Conservation (phyloP, 208 protist species). For the Trypanosoma caninum region DNA sequence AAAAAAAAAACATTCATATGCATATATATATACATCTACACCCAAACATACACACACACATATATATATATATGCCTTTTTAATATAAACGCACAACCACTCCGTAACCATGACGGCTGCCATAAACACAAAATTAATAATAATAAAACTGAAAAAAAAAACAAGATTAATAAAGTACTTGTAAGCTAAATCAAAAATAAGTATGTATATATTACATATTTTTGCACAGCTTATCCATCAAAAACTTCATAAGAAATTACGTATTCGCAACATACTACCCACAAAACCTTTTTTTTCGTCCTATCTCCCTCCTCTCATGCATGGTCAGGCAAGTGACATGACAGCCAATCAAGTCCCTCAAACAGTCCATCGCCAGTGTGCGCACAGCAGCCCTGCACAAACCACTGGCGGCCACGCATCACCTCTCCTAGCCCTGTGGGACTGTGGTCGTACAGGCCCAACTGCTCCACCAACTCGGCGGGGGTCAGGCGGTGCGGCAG, state of each 20-base stretch:
- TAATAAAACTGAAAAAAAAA: no score
- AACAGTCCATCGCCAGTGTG: constrained; percentile 95
- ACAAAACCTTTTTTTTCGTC: no score
- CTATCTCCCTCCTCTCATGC: background rate
- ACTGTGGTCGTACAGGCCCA: constrained; percentile 45
- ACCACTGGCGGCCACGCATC: constrained; percentile 80
- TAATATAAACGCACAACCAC: no score
- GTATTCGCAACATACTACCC: no score
- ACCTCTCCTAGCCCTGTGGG: constrained; percentile 28
- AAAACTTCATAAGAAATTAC: no score
- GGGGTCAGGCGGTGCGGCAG: constrained; percentile 64
- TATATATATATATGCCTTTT: background rate
- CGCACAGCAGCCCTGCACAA: constrained; percentile 95
- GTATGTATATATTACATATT: background rate
- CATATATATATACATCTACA: no score
- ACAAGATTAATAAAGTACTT: background rate
- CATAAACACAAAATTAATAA: background rate
- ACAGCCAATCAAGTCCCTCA: constrained; percentile 97
- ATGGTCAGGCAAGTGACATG: constrained; percentile 52
- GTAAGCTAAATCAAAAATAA: background rate
- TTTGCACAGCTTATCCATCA: no score
- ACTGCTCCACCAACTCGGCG: constrained; percentile 47
- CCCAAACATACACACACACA: background rate
- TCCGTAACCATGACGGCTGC: background rate
- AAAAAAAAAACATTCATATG: constrained; percentile 15